phyloP scores from a whole-genome alignment of 2,329 filamentous ascomycete genomes.

The Sporothrix variecibatus region DNA sequence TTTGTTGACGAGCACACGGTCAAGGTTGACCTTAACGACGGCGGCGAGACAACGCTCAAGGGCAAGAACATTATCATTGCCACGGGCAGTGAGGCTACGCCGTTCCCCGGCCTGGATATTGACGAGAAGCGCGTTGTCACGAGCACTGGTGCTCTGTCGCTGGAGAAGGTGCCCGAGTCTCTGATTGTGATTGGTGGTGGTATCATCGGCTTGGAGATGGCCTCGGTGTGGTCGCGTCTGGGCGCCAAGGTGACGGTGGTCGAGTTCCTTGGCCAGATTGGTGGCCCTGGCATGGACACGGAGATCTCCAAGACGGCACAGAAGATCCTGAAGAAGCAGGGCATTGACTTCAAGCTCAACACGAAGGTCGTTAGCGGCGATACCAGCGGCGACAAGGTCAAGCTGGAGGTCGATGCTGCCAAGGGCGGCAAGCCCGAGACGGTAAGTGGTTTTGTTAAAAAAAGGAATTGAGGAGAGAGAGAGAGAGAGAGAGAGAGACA shows the following conservation, averaged over 20 bases:
- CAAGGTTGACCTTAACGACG: conserved; percentile 86
- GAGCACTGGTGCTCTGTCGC: conserved; percentile 88
- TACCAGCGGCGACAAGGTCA: conserved; percentile 72
- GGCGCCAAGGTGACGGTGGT: conserved; percentile 95
- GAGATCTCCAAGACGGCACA: conserved; percentile 90
- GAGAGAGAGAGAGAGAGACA: too few species aligned
- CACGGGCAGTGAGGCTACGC: conserved; percentile 91
- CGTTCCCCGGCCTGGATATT: conserved; percentile 92
- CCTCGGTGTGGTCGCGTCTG: conserved; percentile 92
- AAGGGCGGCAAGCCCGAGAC: conserved; percentile 96
- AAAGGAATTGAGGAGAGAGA: not conserved
- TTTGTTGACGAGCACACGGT: conserved; percentile 89
- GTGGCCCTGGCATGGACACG: conserved; percentile 93
- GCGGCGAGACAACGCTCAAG: conserved; percentile 81
- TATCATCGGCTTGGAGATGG: conserved; percentile 99
- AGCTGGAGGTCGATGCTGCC: conserved; percentile 83
- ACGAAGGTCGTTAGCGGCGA: conserved; percentile 93
- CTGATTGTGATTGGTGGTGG: conserved; percentile 97
- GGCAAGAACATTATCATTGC: conserved; percentile 99
- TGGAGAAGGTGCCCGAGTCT: conserved; percentile 90
- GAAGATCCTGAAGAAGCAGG: conserved; percentile 94
- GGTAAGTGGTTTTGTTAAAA: conserved; percentile 64
- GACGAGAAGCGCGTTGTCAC: conserved; percentile 98
- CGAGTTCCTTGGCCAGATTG: conserved; percentile 94
- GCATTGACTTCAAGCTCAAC: conserved; percentile 96